phyloP scores from a whole-genome alignment of 2,329 filamentous ascomycete genomes.

The Albophoma yamanashiensis region DNA sequence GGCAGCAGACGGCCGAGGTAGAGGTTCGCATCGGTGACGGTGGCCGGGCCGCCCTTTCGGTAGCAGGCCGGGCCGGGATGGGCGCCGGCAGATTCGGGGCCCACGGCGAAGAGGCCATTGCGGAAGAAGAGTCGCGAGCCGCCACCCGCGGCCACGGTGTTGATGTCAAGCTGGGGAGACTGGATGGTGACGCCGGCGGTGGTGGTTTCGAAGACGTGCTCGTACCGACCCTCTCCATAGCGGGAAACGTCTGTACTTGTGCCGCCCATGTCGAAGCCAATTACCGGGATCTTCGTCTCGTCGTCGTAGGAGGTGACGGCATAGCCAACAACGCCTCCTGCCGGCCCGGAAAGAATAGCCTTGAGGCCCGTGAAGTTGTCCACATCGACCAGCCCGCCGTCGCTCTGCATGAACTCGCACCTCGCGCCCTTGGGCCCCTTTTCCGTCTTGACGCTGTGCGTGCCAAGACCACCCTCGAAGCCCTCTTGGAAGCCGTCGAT shows the following conservation, averaged over 20 bases:
- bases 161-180: constrained; percentile 70
- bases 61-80: constrained; percentile 65
- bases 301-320: constrained; percentile 63
- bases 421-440: constrained; percentile 51
- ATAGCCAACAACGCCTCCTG: constrained; percentile 67
- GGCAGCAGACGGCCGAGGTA: constrained; percentile 50
- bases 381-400: constrained; percentile 40
- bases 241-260: constrained; percentile 66
- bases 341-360: constrained; percentile 63
- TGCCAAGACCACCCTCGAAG: constrained; percentile 23
- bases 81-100: constrained; percentile 60
- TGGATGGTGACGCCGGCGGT: constrained; percentile 72
- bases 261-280: constrained; percentile 65
- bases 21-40: constrained; percentile 63
- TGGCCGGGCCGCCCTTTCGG: constrained; percentile 58
- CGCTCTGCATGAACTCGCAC: constrained; percentile 65
- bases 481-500: constrained; percentile 23
- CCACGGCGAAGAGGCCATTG: constrained; percentile 64
- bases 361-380: constrained; percentile 57
- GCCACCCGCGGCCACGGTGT: constrained; percentile 68
- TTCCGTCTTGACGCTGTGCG: constrained; percentile 5
- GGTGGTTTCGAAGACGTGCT: constrained; percentile 57
- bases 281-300: constrained; percentile 55
- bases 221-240: constrained; percentile 37
- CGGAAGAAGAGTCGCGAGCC: constrained; percentile 59